Evolutionary conservation across 1,284 basidiomycete genomes (phyloP).

Genomic region (Hortiboletus rubellus): DNA sequence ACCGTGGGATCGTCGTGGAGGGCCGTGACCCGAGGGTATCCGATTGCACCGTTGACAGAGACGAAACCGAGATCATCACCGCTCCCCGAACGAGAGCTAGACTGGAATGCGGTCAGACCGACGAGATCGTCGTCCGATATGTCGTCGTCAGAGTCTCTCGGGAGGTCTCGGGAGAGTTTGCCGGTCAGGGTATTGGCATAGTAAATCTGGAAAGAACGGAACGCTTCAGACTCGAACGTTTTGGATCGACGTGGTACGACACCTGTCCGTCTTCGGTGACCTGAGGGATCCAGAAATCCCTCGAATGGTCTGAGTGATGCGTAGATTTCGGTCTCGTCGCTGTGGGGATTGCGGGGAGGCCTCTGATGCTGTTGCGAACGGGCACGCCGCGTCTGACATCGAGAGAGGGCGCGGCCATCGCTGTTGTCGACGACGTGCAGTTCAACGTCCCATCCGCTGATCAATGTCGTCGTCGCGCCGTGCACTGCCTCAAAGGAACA

Average conservation of each 20-base stretch:
- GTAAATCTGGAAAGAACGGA: conserved; percentile 24
- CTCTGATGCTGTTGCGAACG: conserved; percentile 26
- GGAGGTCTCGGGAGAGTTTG: conserved; percentile 30
- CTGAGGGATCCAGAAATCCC: conserved; percentile 36
- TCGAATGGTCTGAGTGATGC: conserved; percentile 9
- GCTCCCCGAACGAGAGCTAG: conserved; percentile 11
- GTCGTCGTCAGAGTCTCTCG: conserved; percentile 29
- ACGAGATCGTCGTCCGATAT: conserved; percentile 15
- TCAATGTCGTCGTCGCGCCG: neutral
- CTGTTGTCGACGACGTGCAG: conserved; percentile 7
- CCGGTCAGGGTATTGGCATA: conserved; percentile 35
- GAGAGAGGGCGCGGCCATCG: conserved; percentile 21
- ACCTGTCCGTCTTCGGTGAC: conserved; percentile 34
- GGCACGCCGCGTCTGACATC: conserved; percentile 3
- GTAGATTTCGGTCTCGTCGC: neutral
- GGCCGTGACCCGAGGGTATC: neutral
- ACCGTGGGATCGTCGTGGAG: neutral
- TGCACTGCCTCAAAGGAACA: conserved; percentile 15
- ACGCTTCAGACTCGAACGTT: neutral
- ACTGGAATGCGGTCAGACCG: conserved; percentile 14
- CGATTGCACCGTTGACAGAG: neutral
- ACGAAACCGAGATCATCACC: conserved; percentile 14
- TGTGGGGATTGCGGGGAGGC: conserved; percentile 30
- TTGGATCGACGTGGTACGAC: neutral
- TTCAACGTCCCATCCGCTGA: conserved; percentile 11